A percentile compares a stretch with the other conserved stretches of the same genome.
phyloP scores from a whole-genome alignment of 2,329 filamentous ascomycete species.

The Colletotrichum melonis region DNA sequence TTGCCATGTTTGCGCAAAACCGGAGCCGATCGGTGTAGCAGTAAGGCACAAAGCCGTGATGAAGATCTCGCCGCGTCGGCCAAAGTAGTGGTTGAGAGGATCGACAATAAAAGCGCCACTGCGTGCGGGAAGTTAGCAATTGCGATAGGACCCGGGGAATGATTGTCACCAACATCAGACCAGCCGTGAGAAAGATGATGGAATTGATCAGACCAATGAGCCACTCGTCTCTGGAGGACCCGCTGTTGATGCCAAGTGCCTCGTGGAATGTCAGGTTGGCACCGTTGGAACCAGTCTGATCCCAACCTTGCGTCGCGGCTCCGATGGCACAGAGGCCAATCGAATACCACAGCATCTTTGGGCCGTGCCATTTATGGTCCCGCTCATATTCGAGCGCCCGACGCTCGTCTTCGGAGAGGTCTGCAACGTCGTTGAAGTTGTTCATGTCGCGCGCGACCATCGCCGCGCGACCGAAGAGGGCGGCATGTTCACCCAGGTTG shows the following conservation, averaged over 20 bases:
- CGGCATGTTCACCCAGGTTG: slow-evolving; percentile 60
- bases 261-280: slow-evolving; percentile 71
- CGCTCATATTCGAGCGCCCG: no score
- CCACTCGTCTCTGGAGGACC: slow-evolving; percentile 56
- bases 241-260: slow-evolving; percentile 50
- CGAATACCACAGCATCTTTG: no score
- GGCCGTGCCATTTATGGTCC: no score
- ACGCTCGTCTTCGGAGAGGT: slow-evolving; percentile 42
- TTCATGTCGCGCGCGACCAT: slow-evolving; percentile 47
- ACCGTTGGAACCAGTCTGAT: slow-evolving; percentile 72
- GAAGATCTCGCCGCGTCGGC: slow-evolving; percentile 75
- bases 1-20: slow-evolving; percentile 72
- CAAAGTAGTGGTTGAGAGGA: slow-evolving; percentile 71
- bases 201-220: slow-evolving; percentile 70
- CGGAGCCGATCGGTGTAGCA: slow-evolving; percentile 67
- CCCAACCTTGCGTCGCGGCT: slow-evolving; percentile 69
- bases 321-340: no score
- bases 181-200: slow-evolving; percentile 39
- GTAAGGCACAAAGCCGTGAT: slow-evolving; percentile 70
- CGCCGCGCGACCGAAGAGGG: slow-evolving; percentile 51
- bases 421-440: slow-evolving; percentile 41
- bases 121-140: slow-evolving; percentile 35
- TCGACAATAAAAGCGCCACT: slow-evolving; percentile 76
- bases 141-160: no score
- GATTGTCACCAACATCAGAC: no score